These are phyloP conservation scores for Solanum clarkiae DNA, from an alignment of 257 asterid genomes.

Conservation along the genomic window DNA sequence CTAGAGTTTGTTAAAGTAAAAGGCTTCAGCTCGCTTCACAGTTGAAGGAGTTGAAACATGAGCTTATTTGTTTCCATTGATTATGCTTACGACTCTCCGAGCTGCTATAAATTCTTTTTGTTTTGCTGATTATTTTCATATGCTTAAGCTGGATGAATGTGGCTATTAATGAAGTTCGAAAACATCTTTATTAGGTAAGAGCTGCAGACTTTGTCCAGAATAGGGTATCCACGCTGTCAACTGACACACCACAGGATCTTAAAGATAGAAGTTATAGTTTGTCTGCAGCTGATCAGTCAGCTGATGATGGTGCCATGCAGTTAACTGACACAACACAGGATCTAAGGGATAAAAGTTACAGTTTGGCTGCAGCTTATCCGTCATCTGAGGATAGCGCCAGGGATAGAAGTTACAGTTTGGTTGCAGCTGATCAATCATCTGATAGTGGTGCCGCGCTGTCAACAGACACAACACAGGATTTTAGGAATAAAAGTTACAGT, in stretches of 20 bases:
- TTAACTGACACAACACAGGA: background rate
- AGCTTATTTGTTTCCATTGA: background rate
- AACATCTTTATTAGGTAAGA: constrained; percentile 43
- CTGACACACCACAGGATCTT: background rate
- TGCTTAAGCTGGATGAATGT: background rate
- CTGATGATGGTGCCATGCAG: background rate
- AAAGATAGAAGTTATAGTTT: constrained; percentile 13
- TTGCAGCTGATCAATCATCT: too few species aligned
- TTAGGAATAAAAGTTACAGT: constrained; percentile 12
- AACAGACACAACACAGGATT: background rate
- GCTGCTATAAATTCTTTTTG: background rate
- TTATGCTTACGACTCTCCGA: background rate
- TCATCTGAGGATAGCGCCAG: background rate
- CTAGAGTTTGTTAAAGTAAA: background rate
- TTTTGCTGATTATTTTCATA: background rate
- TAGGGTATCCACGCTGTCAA: background rate
- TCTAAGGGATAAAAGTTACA: background rate
- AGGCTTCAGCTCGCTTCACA: background rate
- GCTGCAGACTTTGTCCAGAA: constrained; percentile 48
- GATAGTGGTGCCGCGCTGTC: background rate
- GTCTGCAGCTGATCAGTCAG: constrained; percentile 9
- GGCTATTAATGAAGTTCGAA: background rate
- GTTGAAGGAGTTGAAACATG: background rate
- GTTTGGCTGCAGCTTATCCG: background rate
- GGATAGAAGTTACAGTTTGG: too few species aligned